A percentile compares a stretch with the other conserved stretches of the same genome.
These are phyloP conservation scores for Chytriomyces sp. DNA, from an alignment of 192 early-diverging fungal genomes.

Conservation along the genomic window DNA sequence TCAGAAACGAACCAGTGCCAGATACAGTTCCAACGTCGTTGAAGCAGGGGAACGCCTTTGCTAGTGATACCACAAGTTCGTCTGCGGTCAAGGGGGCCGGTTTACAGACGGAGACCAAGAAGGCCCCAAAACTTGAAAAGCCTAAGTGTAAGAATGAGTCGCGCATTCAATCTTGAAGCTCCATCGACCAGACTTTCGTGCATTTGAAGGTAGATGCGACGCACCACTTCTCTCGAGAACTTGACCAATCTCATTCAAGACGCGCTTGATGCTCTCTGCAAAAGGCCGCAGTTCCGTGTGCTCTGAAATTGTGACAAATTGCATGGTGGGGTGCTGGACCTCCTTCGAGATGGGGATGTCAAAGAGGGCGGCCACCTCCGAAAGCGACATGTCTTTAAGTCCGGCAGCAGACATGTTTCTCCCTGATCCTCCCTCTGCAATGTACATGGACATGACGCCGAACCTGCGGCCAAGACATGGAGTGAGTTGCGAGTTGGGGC, in stretches of 20 bases:
- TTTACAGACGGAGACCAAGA: slow-evolving; percentile 67
- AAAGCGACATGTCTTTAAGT: slow-evolving; percentile 60
- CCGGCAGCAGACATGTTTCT: slow-evolving; percentile 55
- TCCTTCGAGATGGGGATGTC: slow-evolving; percentile 74
- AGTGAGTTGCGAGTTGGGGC: too few species aligned
- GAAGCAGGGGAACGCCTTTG: slow-evolving; percentile 69
- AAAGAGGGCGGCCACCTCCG: slow-evolving; percentile 65
- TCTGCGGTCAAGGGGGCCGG: slow-evolving; percentile 48
- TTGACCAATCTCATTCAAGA: slow-evolving; percentile 71
- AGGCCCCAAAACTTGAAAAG: slow-evolving; percentile 61
- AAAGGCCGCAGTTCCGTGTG: slow-evolving; percentile 62
- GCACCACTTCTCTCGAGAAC: slow-evolving; percentile 64
- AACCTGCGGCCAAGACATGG: slow-evolving; percentile 53
- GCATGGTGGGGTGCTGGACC: slow-evolving; percentile 53
- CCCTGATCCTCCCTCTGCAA: slow-evolving; percentile 54
- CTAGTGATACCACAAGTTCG: slow-evolving; percentile 60
- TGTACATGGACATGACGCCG: slow-evolving; percentile 82
- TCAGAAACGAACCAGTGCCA: background rate
- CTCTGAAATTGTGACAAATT: slow-evolving; percentile 67
- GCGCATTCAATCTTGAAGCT: background rate
- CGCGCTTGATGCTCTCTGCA: slow-evolving; percentile 63
- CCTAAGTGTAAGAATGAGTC: background rate
- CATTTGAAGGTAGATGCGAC: too few species aligned
- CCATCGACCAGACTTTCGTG: too few species aligned
- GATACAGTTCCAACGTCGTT: slow-evolving; percentile 48